Evolutionary conservation across 176 grass and related monocot species (phyloP), one percentile per base, ranked within the genome.

Genomic region (Raddia guianensis): DNA sequence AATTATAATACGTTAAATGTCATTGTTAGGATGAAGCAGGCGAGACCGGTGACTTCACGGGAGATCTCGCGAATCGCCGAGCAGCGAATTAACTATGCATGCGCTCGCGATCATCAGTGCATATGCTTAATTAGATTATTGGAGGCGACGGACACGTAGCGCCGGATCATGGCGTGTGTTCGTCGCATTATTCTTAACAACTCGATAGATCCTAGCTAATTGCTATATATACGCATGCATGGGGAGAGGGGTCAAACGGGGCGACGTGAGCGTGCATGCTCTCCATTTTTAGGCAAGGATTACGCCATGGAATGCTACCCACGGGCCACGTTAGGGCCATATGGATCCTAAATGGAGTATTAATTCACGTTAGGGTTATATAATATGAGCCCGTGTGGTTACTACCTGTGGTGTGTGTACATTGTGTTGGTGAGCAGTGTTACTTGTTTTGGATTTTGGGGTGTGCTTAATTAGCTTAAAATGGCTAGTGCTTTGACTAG

Each of bases 11-110:
- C 2, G 57, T 9, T 82, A 82, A 77, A 85, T 72, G 83, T 89
- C 87, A 73, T 72, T 34, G 83, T 89, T 86, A 45, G 83, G 82
- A 86, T 82, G 87, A 82, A 89, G 66, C 82, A 89, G 77, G 82
- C 82, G 78, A 37, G 82, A 89, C 77, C 8, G 64, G 58, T 82
- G 82, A 82, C 43, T 66, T 85, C 83, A 73, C 4, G 16, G 3
- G 49, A 81, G 78, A 85, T 85, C 82, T 80, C 14, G 54, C 76
- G 54, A 35, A 89, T 85, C 87, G n/a, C 58, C 76, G 1, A 66
- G 9, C 66, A 33, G 11, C 12, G n/a, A 69, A 69, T 80, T 80
- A 80, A 58, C 51, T 16, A 80, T 79, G 9, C 13, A 15, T 49
- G 42, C 15, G 7, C 64, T 66, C 14, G 40, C 12, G 63, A 65